Evolutionary conservation across 306 rosid genomes (phyloP), one percentile per base, ranked within the genome.

Genomic region (Rubus parviflorus): DNA sequence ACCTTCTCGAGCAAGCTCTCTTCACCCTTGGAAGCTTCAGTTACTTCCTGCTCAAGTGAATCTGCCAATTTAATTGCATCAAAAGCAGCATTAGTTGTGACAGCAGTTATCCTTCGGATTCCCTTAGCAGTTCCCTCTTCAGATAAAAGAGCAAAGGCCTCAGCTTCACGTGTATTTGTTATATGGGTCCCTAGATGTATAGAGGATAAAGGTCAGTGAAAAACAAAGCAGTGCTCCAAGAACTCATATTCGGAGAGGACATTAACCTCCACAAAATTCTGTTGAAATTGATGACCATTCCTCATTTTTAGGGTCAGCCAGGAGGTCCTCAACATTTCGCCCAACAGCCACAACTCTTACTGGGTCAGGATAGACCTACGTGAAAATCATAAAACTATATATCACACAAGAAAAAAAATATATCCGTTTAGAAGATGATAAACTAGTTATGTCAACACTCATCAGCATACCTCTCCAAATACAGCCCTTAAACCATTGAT

Each of bases 111-210:
- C 81, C 99, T 90, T 69, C 99, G 93, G 8, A 91, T 77, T 48
- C 99, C 99, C 77, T 95, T 95, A 1, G 99, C 99, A 86, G 92
- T 91, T 73, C 99, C 97, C 86, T 95, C 99, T 87, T 92, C 97
- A 35, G 99, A 91, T 84, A 95, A 68, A 82, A 95, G 94, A 15
- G 96, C 99, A 88, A 95, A 95, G 53, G 91, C 94, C 83, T 89
- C 88, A 3, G 99, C 99, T 81, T 95, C 97, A 57, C 96, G 84
- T 46, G 99, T 95, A 82, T 95, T 95, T 63, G 89, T 85, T 86
- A 95, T 79, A 83, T 95, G 99, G 46, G 98, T 95, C 76, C 99
- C 99, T 95, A 77, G 42, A 81, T 60, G 68, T 68, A 78, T 66
- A 77, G 75, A 60, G 77, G 52, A 67, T 54, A 73, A 85, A 80